phyloP scores from a whole-genome alignment of 73 alveolate species.

The Tetrahymena malaccensis region DNA sequence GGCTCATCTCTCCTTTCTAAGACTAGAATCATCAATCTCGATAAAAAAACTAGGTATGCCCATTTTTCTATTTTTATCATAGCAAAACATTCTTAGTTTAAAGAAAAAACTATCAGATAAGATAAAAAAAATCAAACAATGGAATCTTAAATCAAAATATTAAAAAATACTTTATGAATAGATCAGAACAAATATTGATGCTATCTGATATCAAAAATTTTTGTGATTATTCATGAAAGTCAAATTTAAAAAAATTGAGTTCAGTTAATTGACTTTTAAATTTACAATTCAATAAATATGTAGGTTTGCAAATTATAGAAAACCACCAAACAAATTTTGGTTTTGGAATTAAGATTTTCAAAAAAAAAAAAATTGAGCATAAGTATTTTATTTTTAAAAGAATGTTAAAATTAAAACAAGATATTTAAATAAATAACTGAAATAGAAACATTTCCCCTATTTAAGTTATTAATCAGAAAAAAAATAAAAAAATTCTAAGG shows the following conservation, averaged over 20 bases:
- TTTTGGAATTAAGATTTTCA: no score
- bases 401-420: no score
- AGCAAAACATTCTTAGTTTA: neutral
- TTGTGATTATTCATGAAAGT: no score
- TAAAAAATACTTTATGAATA: no score
- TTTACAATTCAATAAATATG: neutral
- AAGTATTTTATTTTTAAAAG: neutral
- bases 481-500: no score
- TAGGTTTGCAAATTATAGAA: no score
- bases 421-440: no score
- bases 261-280: neutral
- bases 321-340: no score
- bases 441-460: no score
- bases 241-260: no score
- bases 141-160: neutral
- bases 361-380: neutral
- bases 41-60: slow-evolving; percentile 45
- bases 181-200: neutral
- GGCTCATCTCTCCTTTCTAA: slow-evolving; percentile 61
- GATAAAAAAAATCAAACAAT: neutral
- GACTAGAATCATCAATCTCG: slow-evolving; percentile 60
- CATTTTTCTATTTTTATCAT: neutral
- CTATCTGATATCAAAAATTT: neutral
- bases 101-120: neutral
- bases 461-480: no score